Conservation (phyloP, 331 rosid species). For the Ulmus americana region DNA sequence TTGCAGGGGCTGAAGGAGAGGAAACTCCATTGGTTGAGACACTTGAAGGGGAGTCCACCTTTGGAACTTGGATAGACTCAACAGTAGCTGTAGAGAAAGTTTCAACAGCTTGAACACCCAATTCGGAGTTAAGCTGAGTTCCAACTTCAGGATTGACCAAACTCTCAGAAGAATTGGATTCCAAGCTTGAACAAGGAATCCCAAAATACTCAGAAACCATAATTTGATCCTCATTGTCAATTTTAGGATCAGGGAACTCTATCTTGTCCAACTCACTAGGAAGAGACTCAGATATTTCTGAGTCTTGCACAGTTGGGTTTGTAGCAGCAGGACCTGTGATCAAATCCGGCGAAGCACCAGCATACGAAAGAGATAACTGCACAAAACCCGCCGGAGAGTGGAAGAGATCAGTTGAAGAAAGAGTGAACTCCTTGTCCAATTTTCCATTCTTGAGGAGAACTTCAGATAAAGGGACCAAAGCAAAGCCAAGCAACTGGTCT, state of each 20-base stretch:
- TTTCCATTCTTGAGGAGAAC: slow-evolving; percentile 59
- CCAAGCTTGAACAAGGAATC: slow-evolving; percentile 51
- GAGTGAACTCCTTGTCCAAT: slow-evolving; percentile 80
- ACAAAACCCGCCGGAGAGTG: slow-evolving; percentile 95
- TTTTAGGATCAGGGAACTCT: slow-evolving; percentile 88
- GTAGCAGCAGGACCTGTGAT: slow-evolving; percentile 37
- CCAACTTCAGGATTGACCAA: slow-evolving; percentile 49
- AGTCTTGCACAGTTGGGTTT: slow-evolving; percentile 30
- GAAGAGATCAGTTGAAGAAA: slow-evolving; percentile 88
- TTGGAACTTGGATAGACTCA: slow-evolving; percentile 47
- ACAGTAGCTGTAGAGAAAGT: slow-evolving; percentile 46
- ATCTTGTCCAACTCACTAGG: slow-evolving; percentile 69
- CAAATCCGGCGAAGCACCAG: slow-evolving; percentile 75
- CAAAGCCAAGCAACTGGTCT: slow-evolving; percentile 92
- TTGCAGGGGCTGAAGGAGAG: slow-evolving; percentile 43
- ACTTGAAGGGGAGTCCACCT: slow-evolving; percentile 69
- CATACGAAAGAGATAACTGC: slow-evolving; percentile 56
- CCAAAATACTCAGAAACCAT: slow-evolving; percentile 86
- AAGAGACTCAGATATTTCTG: slow-evolving; percentile 39
- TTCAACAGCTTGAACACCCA: slow-evolving; percentile 45
- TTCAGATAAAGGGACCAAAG: slow-evolving; percentile 83
- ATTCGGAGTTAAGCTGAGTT: slow-evolving; percentile 39
- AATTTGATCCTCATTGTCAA: slow-evolving; percentile 73
- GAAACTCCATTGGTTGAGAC: slow-evolving; percentile 58
- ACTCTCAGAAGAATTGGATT: slow-evolving; percentile 59